Evolutionary conservation across 73 alveolate species (phyloP).

Genomic region (Tetrahymena malaccensis): DNA sequence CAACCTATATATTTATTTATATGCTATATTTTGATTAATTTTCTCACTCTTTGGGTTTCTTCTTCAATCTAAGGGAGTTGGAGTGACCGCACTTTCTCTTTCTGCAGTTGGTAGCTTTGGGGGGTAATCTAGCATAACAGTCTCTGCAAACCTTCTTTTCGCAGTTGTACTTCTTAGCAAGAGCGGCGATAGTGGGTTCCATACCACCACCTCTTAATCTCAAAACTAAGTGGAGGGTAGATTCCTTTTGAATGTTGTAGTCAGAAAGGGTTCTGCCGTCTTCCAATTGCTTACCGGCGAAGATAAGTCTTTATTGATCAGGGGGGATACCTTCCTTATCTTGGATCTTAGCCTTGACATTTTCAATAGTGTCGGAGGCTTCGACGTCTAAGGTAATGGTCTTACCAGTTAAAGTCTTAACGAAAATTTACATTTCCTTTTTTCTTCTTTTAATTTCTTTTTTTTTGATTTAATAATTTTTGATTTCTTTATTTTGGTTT

Average conservation of each 20-base stretch:
- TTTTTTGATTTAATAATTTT: neutral
- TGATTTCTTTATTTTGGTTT: neutral
- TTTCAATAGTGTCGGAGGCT: slow-evolving; percentile 54
- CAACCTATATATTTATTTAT: neutral
- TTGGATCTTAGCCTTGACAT: slow-evolving; percentile 56
- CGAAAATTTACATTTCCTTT: slow-evolving; percentile 47
- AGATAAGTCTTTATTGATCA: slow-evolving; percentile 53
- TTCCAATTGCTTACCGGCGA: slow-evolving; percentile 60
- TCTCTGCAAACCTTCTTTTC: slow-evolving; percentile 52
- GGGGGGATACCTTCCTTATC: slow-evolving; percentile 72
- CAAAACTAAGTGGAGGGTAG: slow-evolving; percentile 57
- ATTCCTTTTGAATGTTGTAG: slow-evolving; percentile 57
- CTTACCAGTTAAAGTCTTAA: slow-evolving; percentile 57
- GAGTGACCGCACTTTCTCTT: slow-evolving; percentile 97
- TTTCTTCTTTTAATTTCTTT: slow-evolving; percentile 19
- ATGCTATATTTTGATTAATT: neutral
- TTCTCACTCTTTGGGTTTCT: slow-evolving; percentile 84
- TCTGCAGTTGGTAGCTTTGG: slow-evolving; percentile 96
- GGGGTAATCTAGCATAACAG: slow-evolving; percentile 81
- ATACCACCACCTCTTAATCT: slow-evolving; percentile 64
- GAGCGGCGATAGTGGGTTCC: slow-evolving; percentile 52
- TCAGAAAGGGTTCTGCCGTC: slow-evolving; percentile 59
- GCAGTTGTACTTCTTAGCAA: slow-evolving; percentile 42
- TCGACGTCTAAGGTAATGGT: slow-evolving; percentile 60
- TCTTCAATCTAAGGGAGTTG: slow-evolving; percentile 95